Base-by-base conservation (phyloP, 352 stramenopile genomes). In the Globisporangium megalacanthum region DNA sequence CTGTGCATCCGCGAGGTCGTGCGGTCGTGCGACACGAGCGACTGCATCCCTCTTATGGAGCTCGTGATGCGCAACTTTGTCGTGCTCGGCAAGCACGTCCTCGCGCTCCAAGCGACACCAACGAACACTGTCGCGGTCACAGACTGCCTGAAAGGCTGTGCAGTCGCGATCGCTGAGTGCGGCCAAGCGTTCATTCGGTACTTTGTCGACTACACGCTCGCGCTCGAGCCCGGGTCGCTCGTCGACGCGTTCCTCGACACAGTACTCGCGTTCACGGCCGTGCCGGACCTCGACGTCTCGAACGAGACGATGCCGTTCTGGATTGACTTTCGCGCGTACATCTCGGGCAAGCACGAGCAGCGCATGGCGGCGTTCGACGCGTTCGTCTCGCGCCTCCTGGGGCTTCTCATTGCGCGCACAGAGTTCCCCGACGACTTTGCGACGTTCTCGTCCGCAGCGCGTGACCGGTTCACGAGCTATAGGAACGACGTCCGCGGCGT, bases 281-380 rank as follows among this genome's bases (percentile, higher is more conserved):
- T 86, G 29, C 73, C 78, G 49, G 72, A 89, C 54, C 61, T 92
- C 31, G 61, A 84, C 8, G 73, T 83, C 17, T 89, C 83, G 6
- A 89, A 89, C 49, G 79, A 84, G 58, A 92, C 78, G 19, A 92
- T 89, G 79, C 73, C 83, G 10, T 92, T 92, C 33, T 92, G 83
- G 83, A 86, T 92, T 61, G 73, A 86, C 39, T 91, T 92, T 37
- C 73, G 81, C 29, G 49, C 61, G 9, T 92, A 92, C 54, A 64
- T 92, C 35, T 89, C 77, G 9, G 83, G 83, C 41, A 92, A 92
- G 57, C 65, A 92, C 55, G 80, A 92, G 41, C 48, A 73, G n/a
- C 77, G 77, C 22, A 88, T 89, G 64, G 53, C 63, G 37, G 73
- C 75, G 11, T 91, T 89, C 55, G 79, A 90, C 52, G 62, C 71